These are phyloP conservation scores for Podila epigama DNA, from an alignment of 192 early-diverging fungal genomes.

Conservation along the genomic window DNA sequence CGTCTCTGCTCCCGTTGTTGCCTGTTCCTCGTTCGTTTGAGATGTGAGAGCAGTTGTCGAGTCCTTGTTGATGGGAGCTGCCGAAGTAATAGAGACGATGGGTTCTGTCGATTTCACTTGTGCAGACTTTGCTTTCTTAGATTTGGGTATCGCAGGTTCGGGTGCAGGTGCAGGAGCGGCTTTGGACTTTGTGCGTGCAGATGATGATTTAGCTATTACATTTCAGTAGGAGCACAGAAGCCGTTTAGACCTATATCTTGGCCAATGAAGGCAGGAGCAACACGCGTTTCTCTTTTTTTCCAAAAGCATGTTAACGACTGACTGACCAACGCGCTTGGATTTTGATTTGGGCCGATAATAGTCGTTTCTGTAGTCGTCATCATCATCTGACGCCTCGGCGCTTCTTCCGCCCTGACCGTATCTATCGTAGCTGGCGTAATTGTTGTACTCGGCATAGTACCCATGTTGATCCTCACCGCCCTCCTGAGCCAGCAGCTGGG, in stretches of 20 bases:
- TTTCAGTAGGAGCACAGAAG: neutral
- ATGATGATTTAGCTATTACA: neutral
- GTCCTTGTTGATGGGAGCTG: constrained; percentile 12
- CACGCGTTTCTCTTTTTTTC: neutral
- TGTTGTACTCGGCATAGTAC: constrained; percentile 68
- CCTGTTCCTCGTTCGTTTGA: neutral
- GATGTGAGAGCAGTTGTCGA: constrained; percentile 4
- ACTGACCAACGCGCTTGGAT: constrained; percentile 32
- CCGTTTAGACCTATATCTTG: neutral
- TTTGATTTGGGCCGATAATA: constrained; percentile 44
- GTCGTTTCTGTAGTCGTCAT: constrained; percentile 60
- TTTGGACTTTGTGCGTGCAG: neutral
- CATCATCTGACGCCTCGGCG: constrained; percentile 50
- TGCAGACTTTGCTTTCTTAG: neutral
- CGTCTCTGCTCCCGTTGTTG: neutral
- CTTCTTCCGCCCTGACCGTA: constrained; percentile 29
- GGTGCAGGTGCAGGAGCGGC: neutral
- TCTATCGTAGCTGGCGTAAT: constrained; percentile 51
- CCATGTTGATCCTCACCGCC: constrained; percentile 55
- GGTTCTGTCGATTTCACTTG: neutral
- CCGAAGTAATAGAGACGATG: neutral
- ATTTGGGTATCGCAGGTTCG: no score
- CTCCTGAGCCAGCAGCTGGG: constrained; percentile 79
- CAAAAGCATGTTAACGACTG: neutral
- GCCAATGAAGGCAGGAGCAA: no score